phyloP scores from a whole-genome alignment of 176 grass and related monocot species.

The Microstegium vimineum region DNA sequence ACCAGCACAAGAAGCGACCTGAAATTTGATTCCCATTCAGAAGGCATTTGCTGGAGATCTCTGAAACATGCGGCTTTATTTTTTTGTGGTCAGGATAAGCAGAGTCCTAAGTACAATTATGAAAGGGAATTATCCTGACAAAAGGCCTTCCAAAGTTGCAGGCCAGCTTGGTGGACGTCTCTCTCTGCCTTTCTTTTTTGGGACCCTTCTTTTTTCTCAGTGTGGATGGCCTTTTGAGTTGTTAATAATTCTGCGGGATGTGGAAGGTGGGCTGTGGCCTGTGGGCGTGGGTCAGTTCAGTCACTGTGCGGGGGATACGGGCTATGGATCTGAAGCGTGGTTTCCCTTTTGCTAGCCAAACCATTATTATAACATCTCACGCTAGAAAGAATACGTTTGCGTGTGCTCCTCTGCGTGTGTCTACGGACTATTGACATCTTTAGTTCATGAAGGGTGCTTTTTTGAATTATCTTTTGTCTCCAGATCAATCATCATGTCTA shows the following conservation, averaged over 20 bases:
- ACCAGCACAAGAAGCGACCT: neutral
- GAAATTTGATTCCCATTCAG: neutral
- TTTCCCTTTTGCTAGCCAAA: neutral
- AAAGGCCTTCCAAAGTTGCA: constrained; percentile 26
- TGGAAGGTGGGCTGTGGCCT: neutral
- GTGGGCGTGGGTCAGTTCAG: neutral
- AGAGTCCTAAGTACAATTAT: constrained; percentile 15
- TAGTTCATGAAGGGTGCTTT: neutral
- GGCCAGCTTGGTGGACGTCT: constrained; percentile 1
- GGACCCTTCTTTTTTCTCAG: neutral
- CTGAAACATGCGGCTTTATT: neutral
- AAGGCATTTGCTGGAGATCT: neutral
- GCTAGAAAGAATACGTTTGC: constrained; percentile 25
- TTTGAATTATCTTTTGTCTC: neutral
- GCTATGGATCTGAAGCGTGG: neutral
- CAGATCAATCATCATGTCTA: neutral
- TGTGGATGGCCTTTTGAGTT: constrained; percentile 13
- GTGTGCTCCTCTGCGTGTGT: neutral
- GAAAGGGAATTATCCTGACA: neutral
- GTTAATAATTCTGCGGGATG: constrained; percentile 29
- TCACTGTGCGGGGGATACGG: neutral
- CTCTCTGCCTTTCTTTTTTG: neutral
- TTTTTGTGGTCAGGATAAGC: neutral
- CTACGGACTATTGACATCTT: constrained; percentile 15
- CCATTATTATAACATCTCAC: neutral